Base-by-base conservation (phyloP, 257 asterid genomes). In the Lycium barbarum region DNA sequence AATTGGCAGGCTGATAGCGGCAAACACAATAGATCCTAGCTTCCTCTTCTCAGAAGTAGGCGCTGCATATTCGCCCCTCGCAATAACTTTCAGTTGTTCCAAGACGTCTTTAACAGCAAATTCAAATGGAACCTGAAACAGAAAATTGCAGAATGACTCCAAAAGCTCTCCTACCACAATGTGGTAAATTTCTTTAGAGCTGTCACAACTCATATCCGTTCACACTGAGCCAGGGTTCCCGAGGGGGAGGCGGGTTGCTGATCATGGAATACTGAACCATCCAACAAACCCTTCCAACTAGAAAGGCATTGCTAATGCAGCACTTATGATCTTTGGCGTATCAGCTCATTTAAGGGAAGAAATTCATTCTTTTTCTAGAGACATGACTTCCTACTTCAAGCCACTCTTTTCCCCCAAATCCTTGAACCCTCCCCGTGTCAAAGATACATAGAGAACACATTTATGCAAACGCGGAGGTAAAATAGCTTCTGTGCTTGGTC, bases 1-100 rank as follows among this genome's bases (percentile, higher is more conserved):
- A 86, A 91, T 93, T 2, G 98, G 97, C 72, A 96, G 93, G 83
- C 81, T 92, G 85, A 96, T 91, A 61, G 98, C 98, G 59, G 97
- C 98, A 86, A 89, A 95, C 85, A 91, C 93, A 5, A 93, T 95
- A 83, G 92, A 65, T 18, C 95, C 97, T 66, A 93, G 88, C 76
- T 86, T 92, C 83, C 97, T 87, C 87, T 83, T 92, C 91, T 93
- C 98, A 59, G 86, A 85, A 81, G 87, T 86, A n/a, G 97, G 98
- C 26, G 94, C 85, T 62, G 47, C 80, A 59, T 94, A 94, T 67
- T 93, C 98, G 40, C 98, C 98, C 89, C 91, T 92, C 1, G 96
- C 98, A 80, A 96, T 89, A 84, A 87, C 87, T 89, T 88, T 92
- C 65, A 96, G 88, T 89, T 95, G 99, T 84, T 93, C 91, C 80